Conservation (phyloP, 768 basidiomycete species). For the Boletus coccyginus region DNA sequence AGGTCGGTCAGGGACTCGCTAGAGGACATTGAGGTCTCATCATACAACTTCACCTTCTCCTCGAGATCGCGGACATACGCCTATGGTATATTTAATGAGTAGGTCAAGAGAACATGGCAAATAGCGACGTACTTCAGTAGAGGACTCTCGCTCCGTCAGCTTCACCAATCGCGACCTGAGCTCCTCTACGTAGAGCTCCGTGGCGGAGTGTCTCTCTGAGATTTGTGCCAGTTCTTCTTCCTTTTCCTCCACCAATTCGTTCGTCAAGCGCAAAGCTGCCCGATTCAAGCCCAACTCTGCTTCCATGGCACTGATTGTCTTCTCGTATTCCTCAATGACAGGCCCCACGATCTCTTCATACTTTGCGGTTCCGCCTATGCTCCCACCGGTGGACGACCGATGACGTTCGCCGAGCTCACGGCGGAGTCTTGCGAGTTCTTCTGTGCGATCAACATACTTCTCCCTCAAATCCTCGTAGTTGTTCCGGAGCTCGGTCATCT, state of each 20-base stretch:
- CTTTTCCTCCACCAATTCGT: constrained; percentile 90
- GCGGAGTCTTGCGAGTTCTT: constrained; percentile 79
- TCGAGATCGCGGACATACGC: constrained; percentile 93
- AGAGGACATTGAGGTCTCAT: constrained; percentile 74
- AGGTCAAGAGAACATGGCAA: not conserved
- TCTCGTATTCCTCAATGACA: constrained; percentile 98
- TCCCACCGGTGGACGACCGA: constrained; percentile 54
- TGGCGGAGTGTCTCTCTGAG: constrained; percentile 67
- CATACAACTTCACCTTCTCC: constrained; percentile 81
- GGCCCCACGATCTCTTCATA: constrained; percentile 95
- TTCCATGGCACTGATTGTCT: constrained; percentile 93
- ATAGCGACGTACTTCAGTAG: constrained; percentile 71
- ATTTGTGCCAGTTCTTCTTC: constrained; percentile 73
- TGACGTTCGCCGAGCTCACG: constrained; percentile 77
- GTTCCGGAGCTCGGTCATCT: constrained; percentile 80
- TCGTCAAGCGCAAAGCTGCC: constrained; percentile 85
- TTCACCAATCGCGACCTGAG: constrained; percentile 77
- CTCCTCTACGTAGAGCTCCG: constrained; percentile 86
- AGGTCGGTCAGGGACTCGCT: constrained; percentile 81
- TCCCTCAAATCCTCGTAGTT: constrained; percentile 82
- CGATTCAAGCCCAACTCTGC: constrained; percentile 85
- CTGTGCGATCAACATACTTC: constrained; percentile 85
- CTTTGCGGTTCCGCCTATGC: constrained; percentile 65
- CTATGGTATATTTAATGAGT: constrained; percentile 38
- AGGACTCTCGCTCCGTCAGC: constrained; percentile 82